Percentiles rank a stretch among this genome's conserved stretches.
phyloP scores from a whole-genome alignment of 1,284 basidiomycete genomes.

The Pseudozyma sp. region DNA sequence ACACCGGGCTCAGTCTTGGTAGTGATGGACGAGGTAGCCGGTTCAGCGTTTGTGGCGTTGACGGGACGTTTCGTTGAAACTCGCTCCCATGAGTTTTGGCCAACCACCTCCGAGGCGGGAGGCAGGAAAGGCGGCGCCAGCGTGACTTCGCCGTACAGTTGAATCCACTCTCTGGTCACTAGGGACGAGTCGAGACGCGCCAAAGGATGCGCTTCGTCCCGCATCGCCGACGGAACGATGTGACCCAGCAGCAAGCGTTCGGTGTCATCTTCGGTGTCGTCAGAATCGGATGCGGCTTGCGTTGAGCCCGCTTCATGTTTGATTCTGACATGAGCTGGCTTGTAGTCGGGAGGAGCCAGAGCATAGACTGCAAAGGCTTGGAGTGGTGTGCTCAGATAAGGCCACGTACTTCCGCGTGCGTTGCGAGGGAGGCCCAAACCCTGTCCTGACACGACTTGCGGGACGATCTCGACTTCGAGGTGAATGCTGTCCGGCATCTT shows the following conservation, averaged over 20 bases:
- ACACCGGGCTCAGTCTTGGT: background rate
- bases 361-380: constrained; percentile 32
- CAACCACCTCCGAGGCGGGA: constrained; percentile 24
- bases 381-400: background rate
- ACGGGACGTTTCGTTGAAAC: background rate
- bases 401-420: background rate
- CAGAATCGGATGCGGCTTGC: background rate
- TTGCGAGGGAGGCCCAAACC: constrained; percentile 14
- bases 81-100: constrained; percentile 10
- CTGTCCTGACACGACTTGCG: background rate
- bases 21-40: background rate
- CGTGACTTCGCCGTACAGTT: constrained; percentile 47
- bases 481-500: constrained; percentile 18
- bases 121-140: constrained; percentile 38
- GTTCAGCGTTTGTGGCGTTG: background rate
- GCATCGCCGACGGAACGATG: constrained; percentile 33
- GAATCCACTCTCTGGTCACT: constrained; percentile 38
- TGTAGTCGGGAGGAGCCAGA: constrained; percentile 25
- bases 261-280: constrained; percentile 8
- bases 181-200: constrained; percentile 19
- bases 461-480: constrained; percentile 31
- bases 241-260: constrained; percentile 33
- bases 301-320: background rate
- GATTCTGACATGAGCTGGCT: background rate
- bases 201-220: constrained; percentile 30